phyloP scores from a whole-genome alignment of 179 eudicot species.

The Sideroxylon spinosum region DNA sequence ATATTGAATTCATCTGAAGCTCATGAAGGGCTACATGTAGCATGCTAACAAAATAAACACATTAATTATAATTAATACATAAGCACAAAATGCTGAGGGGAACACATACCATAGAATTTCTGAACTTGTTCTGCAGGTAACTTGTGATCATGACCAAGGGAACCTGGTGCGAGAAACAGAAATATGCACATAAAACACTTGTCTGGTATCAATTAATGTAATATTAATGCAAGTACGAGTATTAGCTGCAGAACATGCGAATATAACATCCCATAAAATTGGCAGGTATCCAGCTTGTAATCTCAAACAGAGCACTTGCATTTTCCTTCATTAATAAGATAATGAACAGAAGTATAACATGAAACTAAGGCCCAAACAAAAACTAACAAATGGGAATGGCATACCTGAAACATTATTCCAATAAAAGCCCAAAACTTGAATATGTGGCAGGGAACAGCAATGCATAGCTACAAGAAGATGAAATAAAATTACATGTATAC shows the following conservation, averaged over 20 bases:
- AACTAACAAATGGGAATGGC: not conserved
- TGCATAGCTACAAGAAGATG: slow-evolving; percentile 58
- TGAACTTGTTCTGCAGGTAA: slow-evolving; percentile 66
- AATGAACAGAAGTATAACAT: not conserved
- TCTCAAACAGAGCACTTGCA: not conserved
- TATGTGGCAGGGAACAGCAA: slow-evolving; percentile 93
- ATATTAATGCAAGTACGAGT: not conserved
- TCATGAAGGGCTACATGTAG: not conserved
- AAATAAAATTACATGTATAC: slow-evolving; percentile 3
- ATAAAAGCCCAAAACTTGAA: slow-evolving; percentile 95
- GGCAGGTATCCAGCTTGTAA: not conserved
- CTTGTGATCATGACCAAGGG: slow-evolving; percentile 77
- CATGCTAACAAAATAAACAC: not conserved
- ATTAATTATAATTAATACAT: not conserved
- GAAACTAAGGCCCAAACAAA: not conserved
- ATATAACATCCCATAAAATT: not conserved
- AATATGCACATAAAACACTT: slow-evolving; percentile 2
- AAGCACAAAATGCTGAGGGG: not conserved
- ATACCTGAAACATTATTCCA: slow-evolving; percentile 94
- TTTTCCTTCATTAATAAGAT: not conserved
- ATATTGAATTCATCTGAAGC: not conserved
- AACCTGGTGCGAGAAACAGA: slow-evolving; percentile 45
- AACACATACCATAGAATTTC: slow-evolving; percentile 68
- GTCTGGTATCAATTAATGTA: not conserved
- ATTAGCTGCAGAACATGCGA: not conserved